phyloP scores from a whole-genome alignment of 345 rosid species.

The Geranium brycei region DNA sequence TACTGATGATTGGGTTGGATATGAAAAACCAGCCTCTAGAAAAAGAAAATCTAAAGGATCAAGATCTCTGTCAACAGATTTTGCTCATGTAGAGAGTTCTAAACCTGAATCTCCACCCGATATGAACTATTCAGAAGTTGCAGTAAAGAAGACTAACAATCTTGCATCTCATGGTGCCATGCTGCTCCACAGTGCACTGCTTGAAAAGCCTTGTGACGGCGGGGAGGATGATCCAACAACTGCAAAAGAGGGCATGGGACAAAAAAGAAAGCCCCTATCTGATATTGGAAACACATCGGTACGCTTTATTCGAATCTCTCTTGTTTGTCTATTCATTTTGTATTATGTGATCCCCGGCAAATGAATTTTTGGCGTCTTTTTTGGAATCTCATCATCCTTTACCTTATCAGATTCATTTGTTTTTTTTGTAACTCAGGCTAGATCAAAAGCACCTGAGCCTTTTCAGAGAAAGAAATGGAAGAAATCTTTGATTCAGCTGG shows the following conservation, averaged over 20 bases:
- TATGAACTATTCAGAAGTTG: conserved; percentile 1
- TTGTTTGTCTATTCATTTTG: too few relatives aligned
- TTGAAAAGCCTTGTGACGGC: conserved; percentile 16
- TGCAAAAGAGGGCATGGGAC: conserved; percentile 22
- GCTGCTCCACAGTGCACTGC: conserved; percentile 66
- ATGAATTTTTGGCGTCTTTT: too few relatives aligned
- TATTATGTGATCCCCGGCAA: too few relatives aligned
- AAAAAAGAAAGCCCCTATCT: conserved; percentile 57
- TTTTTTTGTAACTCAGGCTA: conserved; percentile 30
- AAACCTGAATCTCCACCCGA: conserved; percentile 13
- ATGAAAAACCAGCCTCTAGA: conserved; percentile 20
- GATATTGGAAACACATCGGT: conserved; percentile 81
- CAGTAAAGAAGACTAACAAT: conserved; percentile 10
- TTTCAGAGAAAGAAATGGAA: conserved; percentile 71
- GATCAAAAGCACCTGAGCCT: conserved; percentile 54
- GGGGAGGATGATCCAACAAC: conserved; percentile 18
- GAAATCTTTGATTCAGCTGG: conserved; percentile 55
- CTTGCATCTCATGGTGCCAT: conserved; percentile 74
- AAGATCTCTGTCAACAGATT: conserved; percentile 14
- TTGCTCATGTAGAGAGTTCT: conserved; percentile 13
- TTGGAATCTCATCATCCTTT: too few relatives aligned
- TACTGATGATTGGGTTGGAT: conserved; percentile 52
- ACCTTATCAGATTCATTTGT: neutral
- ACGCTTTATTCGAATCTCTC: conserved; percentile 5
- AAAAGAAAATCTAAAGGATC: conserved; percentile 32